A percentile compares a stretch with the other conserved stretches of the same genome.
Evolutionary conservation across 305 asterid species (phyloP).

Genomic region (Solanum hybrid): DNA sequence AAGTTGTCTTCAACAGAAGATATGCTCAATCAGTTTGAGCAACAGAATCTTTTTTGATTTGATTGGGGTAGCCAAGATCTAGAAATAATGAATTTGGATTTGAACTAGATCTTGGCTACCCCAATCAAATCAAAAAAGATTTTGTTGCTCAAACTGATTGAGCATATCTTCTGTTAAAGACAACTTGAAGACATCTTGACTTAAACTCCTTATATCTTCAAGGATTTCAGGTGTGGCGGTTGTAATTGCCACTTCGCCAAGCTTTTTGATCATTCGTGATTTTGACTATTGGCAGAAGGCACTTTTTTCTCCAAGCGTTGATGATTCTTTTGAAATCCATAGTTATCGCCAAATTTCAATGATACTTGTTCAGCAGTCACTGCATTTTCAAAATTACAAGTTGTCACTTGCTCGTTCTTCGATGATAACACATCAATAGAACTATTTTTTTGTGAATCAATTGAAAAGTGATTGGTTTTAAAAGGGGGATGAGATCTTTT

Average conservation of each 20-base stretch:
- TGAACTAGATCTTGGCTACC: not conserved
- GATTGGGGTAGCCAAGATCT: not conserved
- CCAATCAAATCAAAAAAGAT: not conserved
- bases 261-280: not conserved
- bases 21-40: not conserved
- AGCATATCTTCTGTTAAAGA: not conserved
- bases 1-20: not conserved
- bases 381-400: not conserved
- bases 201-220: not conserved
- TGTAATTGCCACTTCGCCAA: not conserved
- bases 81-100: not conserved
- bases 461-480: not conserved
- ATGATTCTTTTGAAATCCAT: not conserved
- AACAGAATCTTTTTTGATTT: no score
- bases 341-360: not conserved
- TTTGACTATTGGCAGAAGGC: not conserved
- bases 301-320: not conserved
- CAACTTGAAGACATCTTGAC: not conserved
- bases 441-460: not conserved
- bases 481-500: not conserved
- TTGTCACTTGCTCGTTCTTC: not conserved
- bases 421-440: not conserved
- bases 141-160: not conserved
- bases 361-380: not conserved
- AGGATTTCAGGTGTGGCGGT: not conserved